Percentiles rank a stretch among this genome's conserved stretches.
Conservation (phyloP, 2,329 filamentous ascomycete species). For the Cladosporium velox region DNA sequence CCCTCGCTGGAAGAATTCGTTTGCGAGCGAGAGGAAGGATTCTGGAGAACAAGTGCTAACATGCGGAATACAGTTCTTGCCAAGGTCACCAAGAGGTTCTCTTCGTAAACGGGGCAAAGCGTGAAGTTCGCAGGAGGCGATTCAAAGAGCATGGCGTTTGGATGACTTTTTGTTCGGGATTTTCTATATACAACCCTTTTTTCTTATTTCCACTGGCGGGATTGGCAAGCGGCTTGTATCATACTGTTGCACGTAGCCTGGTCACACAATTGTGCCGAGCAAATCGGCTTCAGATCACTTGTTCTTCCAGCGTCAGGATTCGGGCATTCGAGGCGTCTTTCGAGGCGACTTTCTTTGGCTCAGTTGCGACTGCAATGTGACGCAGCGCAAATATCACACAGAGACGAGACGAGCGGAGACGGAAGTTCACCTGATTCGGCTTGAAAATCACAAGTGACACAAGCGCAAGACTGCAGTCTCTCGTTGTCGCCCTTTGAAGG, state of each 20-base stretch:
- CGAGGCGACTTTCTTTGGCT: not conserved
- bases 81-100: constrained; percentile 89
- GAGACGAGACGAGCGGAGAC: not conserved
- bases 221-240: constrained; percentile 9
- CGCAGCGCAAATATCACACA: not conserved
- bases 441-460: not conserved
- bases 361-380: not conserved
- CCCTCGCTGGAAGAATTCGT: not conserved
- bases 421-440: not conserved
- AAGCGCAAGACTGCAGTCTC: not conserved
- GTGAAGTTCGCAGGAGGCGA: not conserved
- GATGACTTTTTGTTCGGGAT: constrained; percentile 2
- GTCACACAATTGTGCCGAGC: constrained; percentile 9
- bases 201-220: not conserved
- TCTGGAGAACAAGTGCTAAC: not conserved
- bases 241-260: constrained; percentile 17
- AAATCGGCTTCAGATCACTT: not conserved
- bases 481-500: not conserved
- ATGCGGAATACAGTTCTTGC: constrained; percentile 70
- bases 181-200: constrained; percentile 6
- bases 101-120: constrained; percentile 44
- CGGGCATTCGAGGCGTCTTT: not conserved
- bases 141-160: constrained; percentile 18
- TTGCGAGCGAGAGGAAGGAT: not conserved
- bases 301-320: not conserved